phyloP scores from a whole-genome alignment of 2,329 filamentous ascomycete species.

The Fusarium continuum region DNA sequence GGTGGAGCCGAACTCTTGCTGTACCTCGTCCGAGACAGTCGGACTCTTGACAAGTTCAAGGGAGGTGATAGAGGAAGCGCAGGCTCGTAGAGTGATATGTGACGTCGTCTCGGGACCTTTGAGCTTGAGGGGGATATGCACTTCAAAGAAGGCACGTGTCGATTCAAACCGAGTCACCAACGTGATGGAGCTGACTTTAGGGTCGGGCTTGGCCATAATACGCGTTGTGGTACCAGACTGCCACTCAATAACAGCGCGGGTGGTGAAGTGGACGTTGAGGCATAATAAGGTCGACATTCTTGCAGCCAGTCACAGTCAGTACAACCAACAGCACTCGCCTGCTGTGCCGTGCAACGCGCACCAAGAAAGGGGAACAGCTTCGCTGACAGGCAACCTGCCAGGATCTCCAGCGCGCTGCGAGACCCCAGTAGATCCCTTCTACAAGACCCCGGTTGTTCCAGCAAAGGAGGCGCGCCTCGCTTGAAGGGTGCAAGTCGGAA shows the following conservation, averaged over 20 bases:
- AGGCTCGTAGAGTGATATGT: neutral
- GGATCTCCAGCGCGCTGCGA: slow-evolving; percentile 30
- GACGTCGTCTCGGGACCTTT: slow-evolving; percentile 9
- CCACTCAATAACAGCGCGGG: slow-evolving; percentile 15
- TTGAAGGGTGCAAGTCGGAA: slow-evolving; percentile 24
- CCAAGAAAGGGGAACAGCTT: slow-evolving; percentile 24
- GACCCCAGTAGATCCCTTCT: slow-evolving; percentile 12
- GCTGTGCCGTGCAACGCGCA: neutral
- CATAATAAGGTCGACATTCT: slow-evolving; percentile 13
- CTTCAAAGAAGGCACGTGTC: slow-evolving; percentile 2
- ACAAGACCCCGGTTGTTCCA: slow-evolving; percentile 29
- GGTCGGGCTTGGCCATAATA: slow-evolving; percentile 5
- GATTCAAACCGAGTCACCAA: slow-evolving; percentile 3
- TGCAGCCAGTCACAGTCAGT: slow-evolving; percentile 4
- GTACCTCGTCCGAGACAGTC: neutral
- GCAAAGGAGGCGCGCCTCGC: slow-evolving; percentile 19
- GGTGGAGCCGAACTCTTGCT: slow-evolving; percentile 8
- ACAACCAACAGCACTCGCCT: neutral
- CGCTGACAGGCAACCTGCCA: slow-evolving; percentile 21
- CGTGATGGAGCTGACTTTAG: neutral
- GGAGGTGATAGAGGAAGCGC: slow-evolving; percentile 8
- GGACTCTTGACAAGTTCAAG: neutral
- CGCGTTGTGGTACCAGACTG: neutral
- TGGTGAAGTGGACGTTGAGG: slow-evolving; percentile 7
- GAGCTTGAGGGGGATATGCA: slow-evolving; percentile 16